Evolutionary conservation across 371 early-diverging fungal genomes (phyloP), one percentile per base, ranked within the genome.

Genomic region (Saksenaea vasiformis): DNA sequence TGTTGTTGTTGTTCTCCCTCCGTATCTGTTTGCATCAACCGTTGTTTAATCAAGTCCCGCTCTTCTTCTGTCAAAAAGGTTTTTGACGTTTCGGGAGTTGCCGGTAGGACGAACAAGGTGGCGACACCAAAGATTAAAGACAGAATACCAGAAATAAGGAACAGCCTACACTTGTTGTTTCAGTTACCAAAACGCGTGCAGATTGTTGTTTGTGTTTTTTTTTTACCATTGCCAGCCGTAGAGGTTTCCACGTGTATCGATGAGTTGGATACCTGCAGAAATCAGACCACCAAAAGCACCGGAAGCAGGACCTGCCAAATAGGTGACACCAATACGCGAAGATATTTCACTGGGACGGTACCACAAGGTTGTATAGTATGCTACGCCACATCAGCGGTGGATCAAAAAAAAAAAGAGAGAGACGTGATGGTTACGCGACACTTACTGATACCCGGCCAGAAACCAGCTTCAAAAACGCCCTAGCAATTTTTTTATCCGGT

Each of bases 381-480:
- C 82, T 80, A 43, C 11, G n/a, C 1, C 34, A n/a, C 14, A 31
- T 31, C 7, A 31, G 31, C n/a, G 7, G 19, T 10, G 55, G n/a
- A 44, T 37, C 56, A 60, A 64, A 39, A 22, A 19, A 58, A 60
- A 44, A 41, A 38, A 61, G 31, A 58, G n/a, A 64, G 34, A 27
- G 8, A 34, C 28, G 27, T 37, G 31, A 19, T 35, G 19, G 10
- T 37, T 31, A 7, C 19, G 47, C 28, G 10, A 37, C 26, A 58
- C 67, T 68, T 68, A 76, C 74, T 74, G 9, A 74, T 68, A 58
- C 82, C 82, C 38, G 82, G 82, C 82, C 82, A 82, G 53, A 79
- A 77, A 15, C 82, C 82, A n/a, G 82, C 82, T 67, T 82, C 82
- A 65, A 77, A 78, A 0, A 72, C 71, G 17, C 82, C 82, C 76